Conservation (phyloP, 495 filamentous ascomycete genomes). For the Haplographium delicatum region DNA sequence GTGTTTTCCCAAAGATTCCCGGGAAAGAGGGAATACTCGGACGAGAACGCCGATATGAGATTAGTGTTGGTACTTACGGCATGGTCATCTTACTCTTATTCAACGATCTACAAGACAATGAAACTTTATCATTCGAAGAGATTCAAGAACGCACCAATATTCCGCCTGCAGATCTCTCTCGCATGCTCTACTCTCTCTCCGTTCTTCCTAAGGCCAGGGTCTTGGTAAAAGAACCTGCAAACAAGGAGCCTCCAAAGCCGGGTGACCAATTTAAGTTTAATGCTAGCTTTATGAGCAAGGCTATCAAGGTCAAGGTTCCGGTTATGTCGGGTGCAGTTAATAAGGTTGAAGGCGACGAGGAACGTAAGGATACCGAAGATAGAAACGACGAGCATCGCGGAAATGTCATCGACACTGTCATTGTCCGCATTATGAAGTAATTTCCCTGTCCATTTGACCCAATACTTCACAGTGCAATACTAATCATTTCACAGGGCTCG, state of each 20-base stretch:
- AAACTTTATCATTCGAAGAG: constrained; percentile 72
- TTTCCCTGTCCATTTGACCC: too few relatives aligned
- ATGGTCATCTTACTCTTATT: constrained; percentile 89
- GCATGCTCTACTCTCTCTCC: constrained; percentile 79
- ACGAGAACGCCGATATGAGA: constrained; percentile 74
- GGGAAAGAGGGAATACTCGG: constrained; percentile 56
- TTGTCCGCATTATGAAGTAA: constrained; percentile 97
- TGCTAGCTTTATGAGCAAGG: constrained; percentile 71
- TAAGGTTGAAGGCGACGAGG: constrained; percentile 78
- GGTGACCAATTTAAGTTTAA: constrained; percentile 86
- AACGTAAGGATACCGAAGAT: constrained; percentile 81
- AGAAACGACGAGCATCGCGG: constrained; percentile 77
- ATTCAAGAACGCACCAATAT: constrained; percentile 82
- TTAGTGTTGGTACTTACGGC: constrained; percentile 88
- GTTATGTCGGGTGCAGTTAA: constrained; percentile 64
- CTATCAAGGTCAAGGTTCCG: constrained; percentile 72
- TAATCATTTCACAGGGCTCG: constrained; percentile 61
- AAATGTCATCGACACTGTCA: constrained; percentile 76
- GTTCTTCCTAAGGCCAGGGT: constrained; percentile 82
- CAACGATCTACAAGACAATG: constrained; percentile 65
- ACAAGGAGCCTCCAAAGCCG: constrained; percentile 64
- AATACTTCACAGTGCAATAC: neutral
- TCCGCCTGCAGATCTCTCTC: constrained; percentile 67
- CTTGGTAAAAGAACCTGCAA: constrained; percentile 76
- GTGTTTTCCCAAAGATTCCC: constrained; percentile 62